Evolutionary conservation across 768 basidiomycete species (phyloP).

Genomic region (Candolleomyces aberdarensis): DNA sequence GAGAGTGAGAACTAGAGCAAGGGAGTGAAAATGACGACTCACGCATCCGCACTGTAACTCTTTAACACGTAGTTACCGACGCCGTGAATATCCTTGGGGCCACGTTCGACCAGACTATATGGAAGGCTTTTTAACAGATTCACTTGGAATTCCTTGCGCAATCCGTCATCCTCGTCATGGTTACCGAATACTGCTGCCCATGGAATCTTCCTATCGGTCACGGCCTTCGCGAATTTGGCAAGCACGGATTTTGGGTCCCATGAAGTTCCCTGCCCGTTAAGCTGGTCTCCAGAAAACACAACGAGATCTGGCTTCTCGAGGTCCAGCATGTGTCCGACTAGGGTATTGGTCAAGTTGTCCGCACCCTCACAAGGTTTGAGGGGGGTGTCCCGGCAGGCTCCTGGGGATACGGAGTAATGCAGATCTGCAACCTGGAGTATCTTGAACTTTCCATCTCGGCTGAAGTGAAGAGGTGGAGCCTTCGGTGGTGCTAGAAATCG

Average conservation of each 20-base stretch:
- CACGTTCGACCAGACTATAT: constrained; percentile 77
- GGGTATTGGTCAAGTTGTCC: constrained; percentile 75
- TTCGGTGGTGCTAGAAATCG: constrained; percentile 56
- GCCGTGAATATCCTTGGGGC: constrained; percentile 83
- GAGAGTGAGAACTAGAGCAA: background rate
- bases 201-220: constrained; percentile 72
- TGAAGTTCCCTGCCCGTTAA: constrained; percentile 86
- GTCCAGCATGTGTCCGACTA: constrained; percentile 71
- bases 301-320: constrained; percentile 86
- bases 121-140: constrained; percentile 74
- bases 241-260: constrained; percentile 89
- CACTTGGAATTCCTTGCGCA: constrained; percentile 60
- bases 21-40: constrained; percentile 28
- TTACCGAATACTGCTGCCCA: constrained; percentile 96
- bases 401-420: constrained; percentile 83
- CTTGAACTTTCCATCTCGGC: constrained; percentile 79
- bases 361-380: constrained; percentile 56
- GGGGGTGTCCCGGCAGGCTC: constrained; percentile 72
- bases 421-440: constrained; percentile 91
- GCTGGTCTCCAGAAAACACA: constrained; percentile 90
- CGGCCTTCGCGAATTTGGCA: constrained; percentile 81
- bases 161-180: constrained; percentile 81
- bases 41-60: constrained; percentile 82
- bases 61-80: constrained; percentile 91
- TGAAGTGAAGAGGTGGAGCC: constrained; percentile 81